A percentile compares a stretch with the other conserved stretches of the same genome.
Evolutionary conservation across 805 yeast species (phyloP).

Genomic region (Metschnikowia baotianmanensis): DNA sequence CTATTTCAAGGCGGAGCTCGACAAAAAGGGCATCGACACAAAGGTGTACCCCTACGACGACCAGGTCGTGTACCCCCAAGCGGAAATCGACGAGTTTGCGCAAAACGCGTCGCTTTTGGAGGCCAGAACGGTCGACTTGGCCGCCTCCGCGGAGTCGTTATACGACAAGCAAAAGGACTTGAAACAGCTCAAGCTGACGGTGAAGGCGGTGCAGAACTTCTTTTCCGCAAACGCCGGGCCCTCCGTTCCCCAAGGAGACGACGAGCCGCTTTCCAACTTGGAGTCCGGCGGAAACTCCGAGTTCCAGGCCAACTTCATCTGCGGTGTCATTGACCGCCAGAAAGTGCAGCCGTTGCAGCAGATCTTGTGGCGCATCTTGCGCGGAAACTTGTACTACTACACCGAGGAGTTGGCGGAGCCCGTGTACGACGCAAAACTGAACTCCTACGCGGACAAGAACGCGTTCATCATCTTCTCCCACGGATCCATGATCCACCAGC

Average conservation of each 20-base stretch:
- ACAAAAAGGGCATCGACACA: constrained; percentile 44
- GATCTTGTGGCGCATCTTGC: constrained; percentile 85
- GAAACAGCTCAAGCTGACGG: constrained; percentile 62
- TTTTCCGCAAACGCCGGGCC: constrained; percentile 30
- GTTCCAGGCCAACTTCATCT: constrained; percentile 48
- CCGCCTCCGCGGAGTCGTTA: constrained; percentile 64
- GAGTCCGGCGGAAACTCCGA: constrained; percentile 33
- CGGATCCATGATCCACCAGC: constrained; percentile 69
- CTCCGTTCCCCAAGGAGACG: constrained; percentile 29
- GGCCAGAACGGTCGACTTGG: constrained; percentile 68
- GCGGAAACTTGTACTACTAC: constrained; percentile 86
- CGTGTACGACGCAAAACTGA: constrained; percentile 59
- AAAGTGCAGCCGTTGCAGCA: constrained; percentile 71
- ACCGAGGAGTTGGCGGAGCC: constrained; percentile 70
- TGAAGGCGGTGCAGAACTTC: constrained; percentile 37
- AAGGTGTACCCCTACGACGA: constrained; percentile 34
- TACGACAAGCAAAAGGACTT: constrained; percentile 60
- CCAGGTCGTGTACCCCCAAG: constrained; percentile 38
- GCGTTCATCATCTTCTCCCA: constrained; percentile 90
- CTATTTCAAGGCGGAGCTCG: constrained; percentile 46
- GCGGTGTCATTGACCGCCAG: constrained; percentile 79
- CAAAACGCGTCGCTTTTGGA: constrained; percentile 67
- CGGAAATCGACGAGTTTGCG: constrained; percentile 70
- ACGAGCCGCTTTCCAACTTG: constrained; percentile 37
- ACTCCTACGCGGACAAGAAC: constrained; percentile 63